Percentiles rank a stretch among this genome's conserved stretches.
phyloP scores from a whole-genome alignment of 495 filamentous ascomycete species.

The Corynascus novoguineensis region DNA sequence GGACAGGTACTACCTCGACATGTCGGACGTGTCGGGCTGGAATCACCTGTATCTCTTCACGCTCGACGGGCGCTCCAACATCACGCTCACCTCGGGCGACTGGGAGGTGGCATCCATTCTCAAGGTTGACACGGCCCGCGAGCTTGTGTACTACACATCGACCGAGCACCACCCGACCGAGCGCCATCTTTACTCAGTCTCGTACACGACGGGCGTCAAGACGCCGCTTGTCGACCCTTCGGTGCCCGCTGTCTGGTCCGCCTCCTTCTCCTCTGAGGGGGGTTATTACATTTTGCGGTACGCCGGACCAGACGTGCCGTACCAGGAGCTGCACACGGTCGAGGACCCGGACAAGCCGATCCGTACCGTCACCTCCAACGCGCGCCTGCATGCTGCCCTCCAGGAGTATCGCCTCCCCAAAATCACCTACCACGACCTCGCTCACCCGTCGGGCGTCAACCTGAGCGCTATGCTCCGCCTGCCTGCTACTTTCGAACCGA shows the following conservation, averaged over 20 bases:
- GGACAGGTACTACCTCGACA: conserved; percentile 46
- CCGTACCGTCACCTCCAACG: conserved; percentile 47
- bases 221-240: conserved; percentile 49
- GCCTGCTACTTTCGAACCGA: conserved; percentile 45
- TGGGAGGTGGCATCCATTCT: conserved; percentile 51
- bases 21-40: conserved; percentile 53
- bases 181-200: conserved; percentile 51
- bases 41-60: conserved; percentile 52
- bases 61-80: conserved; percentile 39
- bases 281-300: conserved; percentile 54
- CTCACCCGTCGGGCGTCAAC: conserved; percentile 43
- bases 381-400: conserved; percentile 39
- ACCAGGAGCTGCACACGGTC: conserved; percentile 49
- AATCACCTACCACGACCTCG: conserved; percentile 41
- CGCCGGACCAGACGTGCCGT: conserved; percentile 51
- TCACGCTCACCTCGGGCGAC: conserved; percentile 47
- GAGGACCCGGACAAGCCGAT: conserved; percentile 40
- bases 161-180: conserved; percentile 52
- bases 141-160: conserved; percentile 50
- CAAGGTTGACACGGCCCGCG: conserved; percentile 45
- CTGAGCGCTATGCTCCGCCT: conserved; percentile 46
- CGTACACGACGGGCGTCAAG: conserved; percentile 39
- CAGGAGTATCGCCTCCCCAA: conserved; percentile 48
- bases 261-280: conserved; percentile 49
- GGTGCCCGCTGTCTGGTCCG: conserved; percentile 45